Evolutionary conservation across 164 flowering plant genomes (phyloP), one percentile per base, ranked within the genome.

Genomic region (Nymphaea thermarum): DNA sequence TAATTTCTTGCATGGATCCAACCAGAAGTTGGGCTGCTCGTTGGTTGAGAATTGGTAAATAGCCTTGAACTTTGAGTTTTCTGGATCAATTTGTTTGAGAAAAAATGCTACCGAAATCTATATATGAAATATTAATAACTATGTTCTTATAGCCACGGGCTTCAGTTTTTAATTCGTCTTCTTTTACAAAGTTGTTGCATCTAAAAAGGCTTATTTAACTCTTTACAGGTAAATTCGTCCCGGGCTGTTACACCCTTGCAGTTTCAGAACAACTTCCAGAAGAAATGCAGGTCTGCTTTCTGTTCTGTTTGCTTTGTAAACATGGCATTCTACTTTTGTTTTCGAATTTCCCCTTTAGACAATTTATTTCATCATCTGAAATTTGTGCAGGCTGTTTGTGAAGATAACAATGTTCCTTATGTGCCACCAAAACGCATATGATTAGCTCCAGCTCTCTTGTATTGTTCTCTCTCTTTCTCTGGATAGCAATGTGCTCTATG

Each of bases 1-100:
- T 94, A 69, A 94, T 91, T 65, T 85, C 99, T 4, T 89, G 88
- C 64, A 91, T 91, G 99, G 96, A 94, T 75, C 99, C 99, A 17
- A 74, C 68, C 55, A 77, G 91, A 75, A 94, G 98, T 65, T 94
- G 99, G 97, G 96, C 99, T 68, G 99, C 96, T 64, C 82, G 96
- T 5, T 94, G 99, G 98, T 75, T 94, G 71, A 78, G 98, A 73
- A 90, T 91, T 75, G 95, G 98, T 89, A 79, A 71, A 79, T 47
- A 6, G 55, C 1, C 36, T 47, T 47, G 55, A 47, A 12, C 55
- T 45, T 5, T 47, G 6, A 6, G 11, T 47, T 47, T 47, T 47
- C 55, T 47, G 36, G 36, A 0, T 47, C 4, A 47, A 47, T 4
- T 47, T 3, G 4, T 47, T 25, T 25, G 36, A 1, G 36, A 25